Base-by-base conservation (phyloP, 1,284 basidiomycete species). In the Phlebopus sp. region DNA sequence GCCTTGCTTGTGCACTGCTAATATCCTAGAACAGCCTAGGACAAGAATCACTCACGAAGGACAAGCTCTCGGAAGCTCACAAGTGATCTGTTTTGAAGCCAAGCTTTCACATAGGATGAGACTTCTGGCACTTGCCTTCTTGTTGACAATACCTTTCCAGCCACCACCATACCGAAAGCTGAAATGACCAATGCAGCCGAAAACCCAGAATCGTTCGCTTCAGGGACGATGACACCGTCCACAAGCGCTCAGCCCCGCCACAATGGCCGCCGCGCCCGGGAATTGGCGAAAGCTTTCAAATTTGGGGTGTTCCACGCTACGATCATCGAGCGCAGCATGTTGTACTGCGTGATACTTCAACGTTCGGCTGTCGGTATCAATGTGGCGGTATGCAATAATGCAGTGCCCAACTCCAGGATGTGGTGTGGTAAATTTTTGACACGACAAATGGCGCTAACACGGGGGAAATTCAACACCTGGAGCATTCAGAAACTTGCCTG, bases 401-500 rank as follows among this genome's bases (percentile, higher is more conserved):
- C 27, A 29, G 27, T 29, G 27, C 9, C 27, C 27, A 29, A 29
- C 4, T 29, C 10, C 27, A 29, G 10, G 7, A 29, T 29, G 27
- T 29, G 4, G 25, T 11, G 10, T 29, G 27, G 27, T 9, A 29
- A 25, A 5, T 25, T 8, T 25, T 29, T 29, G 27, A 29, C 9
- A 29, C 27, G 27, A 11, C 4, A 11, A 9, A 29, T 29, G 4
- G 27, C 27, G 9, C 27, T 29, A 29, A 11, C 27, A 29, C 27
- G 9, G 25, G 25, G 8, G 27, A 11, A 29, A 9, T 29, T 29
- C 27, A 29, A 29, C 27, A 29, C 10, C 19, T 50, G 48, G 47
- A 13, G 19, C 9, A 18, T 21, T 66, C 59, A 79, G 55, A 88
- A 87, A 5, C 73, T 78, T 18, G 86, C 84, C 59, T 89, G 86